Percentiles rank a stretch among this genome's conserved stretches.
phyloP scores from a whole-genome alignment of 192 early-diverging fungal species.

The Obelidium mucronatum region DNA sequence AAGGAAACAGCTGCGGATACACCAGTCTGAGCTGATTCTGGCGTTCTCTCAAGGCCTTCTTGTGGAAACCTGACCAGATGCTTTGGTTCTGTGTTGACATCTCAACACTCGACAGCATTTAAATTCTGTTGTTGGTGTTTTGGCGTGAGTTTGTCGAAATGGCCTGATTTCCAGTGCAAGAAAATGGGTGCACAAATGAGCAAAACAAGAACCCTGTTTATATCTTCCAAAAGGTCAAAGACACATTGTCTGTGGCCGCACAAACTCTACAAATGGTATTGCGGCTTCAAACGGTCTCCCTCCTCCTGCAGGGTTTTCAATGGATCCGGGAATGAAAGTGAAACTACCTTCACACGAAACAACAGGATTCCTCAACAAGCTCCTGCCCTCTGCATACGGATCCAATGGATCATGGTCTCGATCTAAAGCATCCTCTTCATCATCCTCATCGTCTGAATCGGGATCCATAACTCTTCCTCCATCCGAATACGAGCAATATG shows the following conservation, averaged over 20 bases:
- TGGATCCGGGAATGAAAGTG: conserved; percentile 4
- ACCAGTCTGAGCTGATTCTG: conserved; percentile 68
- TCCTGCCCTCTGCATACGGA: not conserved
- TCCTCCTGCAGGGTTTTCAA: not conserved
- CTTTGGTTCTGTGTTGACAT: no score
- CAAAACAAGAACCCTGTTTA: no score
- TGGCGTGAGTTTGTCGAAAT: no score
- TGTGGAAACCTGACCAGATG: conserved; percentile 81
- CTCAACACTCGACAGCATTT: no score
- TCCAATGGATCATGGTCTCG: not conserved
- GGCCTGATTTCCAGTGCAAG: no score
- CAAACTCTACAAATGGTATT: conserved; percentile 23
- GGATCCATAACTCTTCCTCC: conserved; percentile 3
- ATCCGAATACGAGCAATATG: conserved; percentile 30
- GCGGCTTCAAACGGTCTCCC: not conserved
- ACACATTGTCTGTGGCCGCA: not conserved
- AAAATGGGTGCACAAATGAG: no score
- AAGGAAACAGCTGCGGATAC: conserved; percentile 63
- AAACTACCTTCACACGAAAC: conserved; percentile 13
- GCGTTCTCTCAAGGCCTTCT: conserved; percentile 75
- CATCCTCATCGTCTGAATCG: no score
- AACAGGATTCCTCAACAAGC: conserved; percentile 7
- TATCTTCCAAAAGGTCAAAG: no score
- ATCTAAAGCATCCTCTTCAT: not conserved
- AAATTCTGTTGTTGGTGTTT: no score